These are phyloP conservation scores for Cryphonectria naterciae DNA, from an alignment of 2,329 filamentous ascomycete genomes.

Conservation along the genomic window DNA sequence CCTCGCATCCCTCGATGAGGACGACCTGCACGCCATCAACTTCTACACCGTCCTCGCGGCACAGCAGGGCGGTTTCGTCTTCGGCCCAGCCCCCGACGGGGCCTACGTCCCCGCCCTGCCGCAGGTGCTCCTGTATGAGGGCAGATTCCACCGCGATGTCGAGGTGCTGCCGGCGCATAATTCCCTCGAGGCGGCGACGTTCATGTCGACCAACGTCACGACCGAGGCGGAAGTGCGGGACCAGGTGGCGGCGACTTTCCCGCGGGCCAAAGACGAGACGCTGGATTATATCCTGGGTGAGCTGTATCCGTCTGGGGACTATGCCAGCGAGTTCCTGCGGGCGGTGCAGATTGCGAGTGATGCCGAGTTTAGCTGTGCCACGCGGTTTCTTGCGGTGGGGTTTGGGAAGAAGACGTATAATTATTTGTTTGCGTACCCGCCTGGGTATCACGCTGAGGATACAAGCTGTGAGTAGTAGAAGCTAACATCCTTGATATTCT, in stretches of 20 bases:
- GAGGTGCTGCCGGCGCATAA: conserved; percentile 49
- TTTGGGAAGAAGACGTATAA: conserved; percentile 51
- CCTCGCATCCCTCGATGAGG: conserved; percentile 32
- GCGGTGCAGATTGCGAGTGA: conserved; percentile 48
- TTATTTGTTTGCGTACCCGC: conserved; percentile 57
- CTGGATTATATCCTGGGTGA: conserved; percentile 49
- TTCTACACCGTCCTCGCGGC: conserved; percentile 33
- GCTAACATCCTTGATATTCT: not conserved
- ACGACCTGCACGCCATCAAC: conserved; percentile 33
- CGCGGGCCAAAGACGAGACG: conserved; percentile 30
- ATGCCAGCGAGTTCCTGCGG: conserved; percentile 49
- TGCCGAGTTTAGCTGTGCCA: conserved; percentile 53
- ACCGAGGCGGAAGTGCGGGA: conserved; percentile 44
- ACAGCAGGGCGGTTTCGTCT: conserved; percentile 36
- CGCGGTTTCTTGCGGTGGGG: conserved; percentile 52
- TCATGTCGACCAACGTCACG: conserved; percentile 47
- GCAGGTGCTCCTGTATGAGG: conserved; percentile 34
- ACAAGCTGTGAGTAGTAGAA: conserved; percentile 39
- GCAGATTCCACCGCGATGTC: conserved; percentile 44
- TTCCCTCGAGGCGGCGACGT: conserved; percentile 51
- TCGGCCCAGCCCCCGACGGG: conserved; percentile 39
- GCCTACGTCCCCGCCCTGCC: conserved; percentile 37
- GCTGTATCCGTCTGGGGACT: conserved; percentile 42
- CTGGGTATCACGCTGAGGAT: conserved; percentile 57
- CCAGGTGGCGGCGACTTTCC: conserved; percentile 40